Percentiles rank a stretch among this genome's conserved stretches.
These are phyloP conservation scores for Zasmidium angulare DNA, from an alignment of 2,329 filamentous ascomycete genomes.

Conservation along the genomic window DNA sequence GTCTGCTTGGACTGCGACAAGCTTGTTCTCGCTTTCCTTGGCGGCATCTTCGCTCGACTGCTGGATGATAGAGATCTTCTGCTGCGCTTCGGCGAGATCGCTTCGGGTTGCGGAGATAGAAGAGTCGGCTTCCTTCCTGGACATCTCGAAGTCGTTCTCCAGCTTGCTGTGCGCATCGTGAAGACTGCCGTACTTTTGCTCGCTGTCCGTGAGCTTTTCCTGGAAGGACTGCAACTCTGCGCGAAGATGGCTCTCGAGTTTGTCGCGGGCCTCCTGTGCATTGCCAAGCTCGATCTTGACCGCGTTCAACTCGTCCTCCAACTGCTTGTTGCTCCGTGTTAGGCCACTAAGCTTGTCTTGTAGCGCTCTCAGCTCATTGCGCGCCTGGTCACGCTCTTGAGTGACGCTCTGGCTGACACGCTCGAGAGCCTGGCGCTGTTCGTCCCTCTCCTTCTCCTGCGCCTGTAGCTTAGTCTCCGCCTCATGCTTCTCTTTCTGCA, in stretches of 20 bases:
- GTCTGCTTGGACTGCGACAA: slow-evolving; percentile 15
- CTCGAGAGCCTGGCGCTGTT: slow-evolving; percentile 18
- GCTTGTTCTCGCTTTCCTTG: slow-evolving; percentile 11
- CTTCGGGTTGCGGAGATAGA: slow-evolving; percentile 14
- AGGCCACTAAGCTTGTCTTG: slow-evolving; percentile 13
- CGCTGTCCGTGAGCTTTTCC: slow-evolving; percentile 2
- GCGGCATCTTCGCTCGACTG: slow-evolving; percentile 9
- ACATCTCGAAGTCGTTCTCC: slow-evolving; percentile 13
- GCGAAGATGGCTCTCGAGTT: slow-evolving; percentile 13
- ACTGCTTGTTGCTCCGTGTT: slow-evolving; percentile 14
- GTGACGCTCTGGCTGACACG: slow-evolving; percentile 22
- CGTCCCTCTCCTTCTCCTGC: slow-evolving; percentile 6
- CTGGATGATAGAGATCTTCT: slow-evolving; percentile 16
- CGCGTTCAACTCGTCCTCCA: slow-evolving; percentile 13
- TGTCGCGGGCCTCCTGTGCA: slow-evolving; percentile 11
- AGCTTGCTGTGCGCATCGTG: slow-evolving; percentile 12
- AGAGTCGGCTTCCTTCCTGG: slow-evolving; percentile 13
- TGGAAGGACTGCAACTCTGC: slow-evolving; percentile 16
- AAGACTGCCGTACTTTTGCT: slow-evolving; percentile 11
- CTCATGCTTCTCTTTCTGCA: slow-evolving; percentile 8
- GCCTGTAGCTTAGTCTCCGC: slow-evolving; percentile 5
- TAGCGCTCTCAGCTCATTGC: slow-evolving; percentile 18
- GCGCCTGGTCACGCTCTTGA: slow-evolving; percentile 24
- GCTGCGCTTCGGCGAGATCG: slow-evolving; percentile 18
- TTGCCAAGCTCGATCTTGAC: slow-evolving; percentile 12